Base-by-base conservation (phyloP, 768 basidiomycete genomes). In the Butyriboletus loyo region DNA sequence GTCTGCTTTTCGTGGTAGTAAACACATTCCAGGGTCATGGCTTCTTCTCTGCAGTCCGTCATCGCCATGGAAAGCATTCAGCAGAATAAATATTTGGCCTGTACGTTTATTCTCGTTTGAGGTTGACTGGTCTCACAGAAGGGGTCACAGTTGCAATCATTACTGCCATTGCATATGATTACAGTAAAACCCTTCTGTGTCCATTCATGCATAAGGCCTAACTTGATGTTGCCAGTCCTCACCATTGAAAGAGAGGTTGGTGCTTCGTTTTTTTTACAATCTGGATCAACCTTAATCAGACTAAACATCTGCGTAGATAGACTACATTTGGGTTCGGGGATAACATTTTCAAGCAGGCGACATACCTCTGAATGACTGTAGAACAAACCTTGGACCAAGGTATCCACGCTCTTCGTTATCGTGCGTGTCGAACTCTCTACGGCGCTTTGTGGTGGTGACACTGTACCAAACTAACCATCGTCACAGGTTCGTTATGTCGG, bases 291-390 rank as follows among this genome's bases (percentile, higher is more conserved):
- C 15, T 30, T 7, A 25, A 30, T 28, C 10, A 6, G 24, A 32
- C 27, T 52, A 17, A 46, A 17, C n/a, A 15, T 19, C 14, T 21
- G 11, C 1, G 9, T 21, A 55, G 54, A 31, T 55, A 14, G 44
- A 56, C 1, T 49, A 46, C 38, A 40, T 54, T 37, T 55, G 53
- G 53, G 55, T 56, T 13, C 4, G 55, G 15, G 7, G 17, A 14
- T 4, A 15, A 15, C 2, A n/a, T 4, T 27, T 32, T 35, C 42
- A 9, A 11, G n/a, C 32, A 11, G 10, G 19, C 21, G 30, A 13
- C 7, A 21, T 14, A 2, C 27, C 34, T 43, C 25, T 40, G 36
- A 52, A 7, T 8, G 17, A 21, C 38, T 14, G 17, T 11, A 55
- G 54, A 40, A 19, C 30, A 46, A 28, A 32, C 45, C 54, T 14